A percentile compares a stretch with the other conserved stretches of the same genome.
Evolutionary conservation across 768 basidiomycete species (phyloP).

Genomic region (Mycena vulgaris): DNA sequence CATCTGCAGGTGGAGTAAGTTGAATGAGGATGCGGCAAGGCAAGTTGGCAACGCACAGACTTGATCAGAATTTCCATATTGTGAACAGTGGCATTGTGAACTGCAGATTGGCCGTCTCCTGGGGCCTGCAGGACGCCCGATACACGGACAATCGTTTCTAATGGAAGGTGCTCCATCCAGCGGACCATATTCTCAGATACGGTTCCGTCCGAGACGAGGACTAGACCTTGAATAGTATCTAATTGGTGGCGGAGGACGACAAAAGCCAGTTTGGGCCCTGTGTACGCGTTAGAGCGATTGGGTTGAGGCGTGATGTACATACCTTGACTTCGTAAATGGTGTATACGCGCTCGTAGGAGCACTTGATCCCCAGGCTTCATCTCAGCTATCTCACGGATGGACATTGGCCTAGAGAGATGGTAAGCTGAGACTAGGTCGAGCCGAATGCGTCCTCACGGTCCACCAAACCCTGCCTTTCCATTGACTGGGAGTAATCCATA

Average conservation of each 20-base stretch:
- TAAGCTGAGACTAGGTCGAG: neutral
- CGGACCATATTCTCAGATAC: neutral
- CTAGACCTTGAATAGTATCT: neutral
- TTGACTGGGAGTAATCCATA: conserved; percentile 11
- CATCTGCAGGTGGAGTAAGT: neutral
- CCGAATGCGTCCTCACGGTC: neutral
- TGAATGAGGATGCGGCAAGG: neutral
- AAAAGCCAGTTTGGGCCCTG: neutral
- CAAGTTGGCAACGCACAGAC: neutral
- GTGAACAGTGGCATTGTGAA: neutral
- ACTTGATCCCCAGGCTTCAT: neutral
- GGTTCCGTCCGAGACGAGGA: neutral
- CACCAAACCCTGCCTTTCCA: neutral
- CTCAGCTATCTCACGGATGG: neutral
- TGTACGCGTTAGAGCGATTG: neutral
- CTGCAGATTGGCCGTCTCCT: neutral
- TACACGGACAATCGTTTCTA: neutral
- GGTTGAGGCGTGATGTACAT: neutral
- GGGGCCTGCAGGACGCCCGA: neutral
- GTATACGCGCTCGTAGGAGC: neutral
- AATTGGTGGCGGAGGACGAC: neutral
- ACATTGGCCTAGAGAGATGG: conserved; percentile 7
- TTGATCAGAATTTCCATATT: neutral
- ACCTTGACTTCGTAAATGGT: neutral
- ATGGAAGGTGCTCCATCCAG: conserved; percentile 3